A percentile compares a stretch with the other conserved stretches of the same genome.
These are phyloP conservation scores for Cercospora sp. DNA, from an alignment of 2,329 filamentous ascomycete species.

Conservation along the genomic window DNA sequence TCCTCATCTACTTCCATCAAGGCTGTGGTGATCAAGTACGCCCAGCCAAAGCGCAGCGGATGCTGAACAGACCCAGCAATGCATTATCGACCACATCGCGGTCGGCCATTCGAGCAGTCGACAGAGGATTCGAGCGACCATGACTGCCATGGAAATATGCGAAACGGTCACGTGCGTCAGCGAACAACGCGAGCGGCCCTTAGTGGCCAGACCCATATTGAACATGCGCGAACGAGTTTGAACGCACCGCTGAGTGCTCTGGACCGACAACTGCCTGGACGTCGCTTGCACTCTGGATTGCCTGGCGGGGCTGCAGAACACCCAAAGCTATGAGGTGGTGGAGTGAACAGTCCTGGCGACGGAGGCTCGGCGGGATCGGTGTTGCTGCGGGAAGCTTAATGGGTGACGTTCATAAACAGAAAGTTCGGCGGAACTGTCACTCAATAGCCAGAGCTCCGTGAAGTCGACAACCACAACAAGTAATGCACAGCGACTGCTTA, in stretches of 20 bases:
- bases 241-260: not conserved
- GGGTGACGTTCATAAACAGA: not conserved
- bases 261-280: not conserved
- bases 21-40: not conserved
- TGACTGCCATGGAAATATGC: no score
- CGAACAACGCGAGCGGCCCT: not conserved
- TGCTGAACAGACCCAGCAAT: not conserved
- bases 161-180: not conserved
- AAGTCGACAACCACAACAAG: not conserved
- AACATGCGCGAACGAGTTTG: not conserved
- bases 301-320: not conserved
- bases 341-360: not conserved
- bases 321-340: not conserved
- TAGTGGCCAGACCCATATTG: not conserved
- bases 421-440: not conserved
- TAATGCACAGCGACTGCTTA: constrained; percentile 1
- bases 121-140: not conserved
- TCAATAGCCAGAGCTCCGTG: constrained; percentile 4
- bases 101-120: not conserved
- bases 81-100: not conserved
- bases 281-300: not conserved
- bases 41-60: not conserved
- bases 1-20: not conserved
- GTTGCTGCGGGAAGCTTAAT: constrained; percentile 6
- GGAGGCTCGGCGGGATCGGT: constrained; percentile 7